Percentiles rank a stretch among this genome's conserved stretches.
These are phyloP conservation scores for Inosperma sp. DNA, from an alignment of 768 basidiomycete species.

Conservation along the genomic window DNA sequence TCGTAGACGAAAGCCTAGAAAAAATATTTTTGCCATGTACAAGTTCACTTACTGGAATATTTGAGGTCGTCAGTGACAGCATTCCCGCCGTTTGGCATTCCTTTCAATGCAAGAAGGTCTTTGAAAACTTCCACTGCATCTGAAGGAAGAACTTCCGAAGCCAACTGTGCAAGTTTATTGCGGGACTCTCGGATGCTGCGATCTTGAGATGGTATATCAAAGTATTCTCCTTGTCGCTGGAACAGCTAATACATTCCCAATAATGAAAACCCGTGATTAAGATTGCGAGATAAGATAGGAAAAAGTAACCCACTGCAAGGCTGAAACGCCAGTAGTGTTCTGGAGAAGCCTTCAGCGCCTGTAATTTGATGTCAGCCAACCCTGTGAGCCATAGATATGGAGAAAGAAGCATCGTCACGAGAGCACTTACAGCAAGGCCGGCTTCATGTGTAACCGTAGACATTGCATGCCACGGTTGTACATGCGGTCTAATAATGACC, in stretches of 20 bases:
- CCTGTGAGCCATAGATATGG: neutral
- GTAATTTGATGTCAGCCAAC: neutral
- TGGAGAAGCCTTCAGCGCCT: slow-evolving; percentile 70
- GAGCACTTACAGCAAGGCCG: slow-evolving; percentile 58
- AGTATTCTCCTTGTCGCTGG: slow-evolving; percentile 71
- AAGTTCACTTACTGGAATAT: slow-evolving; percentile 65
- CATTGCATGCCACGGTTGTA: slow-evolving; percentile 77
- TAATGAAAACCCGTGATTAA: neutral
- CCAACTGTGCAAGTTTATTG: slow-evolving; percentile 62
- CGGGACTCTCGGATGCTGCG: slow-evolving; percentile 70
- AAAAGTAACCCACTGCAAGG: slow-evolving; percentile 43
- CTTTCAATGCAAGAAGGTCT: slow-evolving; percentile 59
- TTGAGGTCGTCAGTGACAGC: slow-evolving; percentile 83
- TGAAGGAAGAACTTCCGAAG: slow-evolving; percentile 47
- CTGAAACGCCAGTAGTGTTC: slow-evolving; percentile 80
- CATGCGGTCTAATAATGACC: slow-evolving; percentile 62
- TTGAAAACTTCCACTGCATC: slow-evolving; percentile 49
- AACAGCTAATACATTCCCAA: slow-evolving; percentile 54
- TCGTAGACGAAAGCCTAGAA: too few relatives aligned
- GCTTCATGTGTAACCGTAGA: slow-evolving; percentile 80
- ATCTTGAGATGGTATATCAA: slow-evolving; percentile 65
- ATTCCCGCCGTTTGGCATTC: slow-evolving; percentile 72
- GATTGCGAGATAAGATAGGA: neutral
- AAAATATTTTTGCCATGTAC: too few relatives aligned
- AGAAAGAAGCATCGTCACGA: neutral